Evolutionary conservation across 2,329 filamentous ascomycete species (phyloP), one percentile per base, ranked within the genome.

Genomic region (Phyllosticta capitalensis): DNA sequence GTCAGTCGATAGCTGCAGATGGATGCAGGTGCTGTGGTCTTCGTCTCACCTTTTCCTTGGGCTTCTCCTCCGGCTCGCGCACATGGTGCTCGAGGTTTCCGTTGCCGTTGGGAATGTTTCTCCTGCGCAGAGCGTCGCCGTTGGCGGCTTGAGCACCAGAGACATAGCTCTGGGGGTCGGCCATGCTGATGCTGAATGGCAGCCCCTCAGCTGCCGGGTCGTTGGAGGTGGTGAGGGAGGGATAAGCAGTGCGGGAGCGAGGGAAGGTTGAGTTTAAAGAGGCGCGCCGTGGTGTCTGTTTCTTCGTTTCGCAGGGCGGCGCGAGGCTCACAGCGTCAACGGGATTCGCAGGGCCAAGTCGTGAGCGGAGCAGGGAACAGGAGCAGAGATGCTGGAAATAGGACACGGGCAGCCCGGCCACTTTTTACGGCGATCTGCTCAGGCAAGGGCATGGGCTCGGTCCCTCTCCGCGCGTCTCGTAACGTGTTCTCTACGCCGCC

Each of bases 1-100:
- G 56, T 49, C 57, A 52, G 55, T 26, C 17, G 30, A 20, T n/a
- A 52, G 22, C 14, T 52, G 30, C 10, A 17, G 30, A 38, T 9
- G 30, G 10, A 38, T 38, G 30, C 30, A 63, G 61, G 52, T 55
- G 52, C n/a, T 30, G 19, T 28, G 12, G 33, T n/a, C 52, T 54
- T 20, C 3, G 51, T 54, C 67, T 54, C 68, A 78, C 76, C 75
- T 79, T 76, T 61, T 77, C 68, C 67, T 78, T 78, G 14, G 71
- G 74, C 71, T 79, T 79, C 68, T 78, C 74, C 56, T 72, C 68
- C 56, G 70, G 64, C 48, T 62, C 66, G 73, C 63, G 68, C 64
- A 55, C 64, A 70, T 54, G 71, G 69, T 19, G 68, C 65, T 52
- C 68, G 67, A 28, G 33, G 54, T 56, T 57, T 68, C 60, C 51